Evolutionary conservation across 2,329 filamentous ascomycete species (phyloP), one percentile per base, ranked within the genome.

Genomic region (Lomentospora prolificans): DNA sequence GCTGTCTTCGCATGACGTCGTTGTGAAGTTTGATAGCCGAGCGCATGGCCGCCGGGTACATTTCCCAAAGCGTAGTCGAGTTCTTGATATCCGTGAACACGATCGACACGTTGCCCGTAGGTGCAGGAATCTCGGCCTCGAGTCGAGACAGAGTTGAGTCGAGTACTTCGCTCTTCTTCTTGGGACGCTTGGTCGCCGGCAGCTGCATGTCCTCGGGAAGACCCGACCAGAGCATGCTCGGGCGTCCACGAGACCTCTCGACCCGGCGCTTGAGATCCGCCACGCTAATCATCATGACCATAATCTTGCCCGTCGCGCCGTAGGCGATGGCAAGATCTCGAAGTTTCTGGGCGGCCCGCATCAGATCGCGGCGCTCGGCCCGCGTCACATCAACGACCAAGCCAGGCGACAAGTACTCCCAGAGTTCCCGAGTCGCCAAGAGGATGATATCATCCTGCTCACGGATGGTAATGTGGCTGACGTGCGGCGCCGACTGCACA

Each of bases 11-110:
- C 86, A 99, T 95, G 50, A 96, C 83, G 64, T 96, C 90, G 69
- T 99, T 99, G 77, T 99, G 94, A 62, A 96, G 85, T 70, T 92
- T 95, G 72, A 99, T 99, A 17, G 91, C 91, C 12, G 91, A 92
- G 64, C 92, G 83, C 94, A 99, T 99, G 19, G 94, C 91, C 59
- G 87, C 87, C 0, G 91, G 90, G 66, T 92, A 95, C 55, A 90
- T 90, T 70, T 99, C 94, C 94, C 94, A 99, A 5, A 99, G 76
- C 39, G 89, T 84, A 1, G 94, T 99, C 24, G 92, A 97, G 72
- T 92, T 96, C 76, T 97, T 97, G 78, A 99, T 99, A 73, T 99
- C 94, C 0, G 94, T 99, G 68, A 99, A 99, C 52, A 95, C 90
- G 65, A 99, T 90, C 44, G 90, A 88, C 51, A 97, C 84, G 64